Conservation (phyloP, 805 yeast species). For the Ogataea methylovora region DNA sequence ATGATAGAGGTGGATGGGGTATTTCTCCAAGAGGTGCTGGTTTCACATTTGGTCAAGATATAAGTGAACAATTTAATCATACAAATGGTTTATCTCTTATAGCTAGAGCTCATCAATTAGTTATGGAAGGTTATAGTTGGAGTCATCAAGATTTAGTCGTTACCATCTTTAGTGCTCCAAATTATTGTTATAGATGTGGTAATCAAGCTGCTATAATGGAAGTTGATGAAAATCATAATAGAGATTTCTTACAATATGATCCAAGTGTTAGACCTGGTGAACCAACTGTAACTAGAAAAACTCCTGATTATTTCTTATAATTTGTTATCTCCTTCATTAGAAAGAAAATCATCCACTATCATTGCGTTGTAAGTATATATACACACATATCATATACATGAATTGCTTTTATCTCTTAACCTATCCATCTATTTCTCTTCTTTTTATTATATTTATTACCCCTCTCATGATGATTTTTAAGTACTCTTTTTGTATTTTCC, state of each 20-base stretch:
- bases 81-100: constrained; percentile 76
- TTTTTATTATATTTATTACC: neutral
- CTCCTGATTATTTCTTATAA: constrained; percentile 92
- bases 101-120: constrained; percentile 94
- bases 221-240: constrained; percentile 88
- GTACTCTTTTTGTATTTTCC: constrained; percentile 1
- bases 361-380: neutral
- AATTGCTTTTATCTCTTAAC: neutral
- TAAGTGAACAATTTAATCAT: constrained; percentile 88
- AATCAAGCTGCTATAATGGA: constrained; percentile 98
- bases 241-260: constrained; percentile 91
- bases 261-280: constrained; percentile 97
- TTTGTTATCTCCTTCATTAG: neutral
- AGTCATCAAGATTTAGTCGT: constrained; percentile 91
- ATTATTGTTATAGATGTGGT: constrained; percentile 96
- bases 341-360: too few species aligned
- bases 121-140: constrained; percentile 97
- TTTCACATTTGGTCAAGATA: constrained; percentile 95
- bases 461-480: neutral
- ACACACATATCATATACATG: neutral
- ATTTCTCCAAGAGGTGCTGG: constrained; percentile 98
- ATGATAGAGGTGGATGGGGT: constrained; percentile 97
- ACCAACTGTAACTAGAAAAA: constrained; percentile 93
- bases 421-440: neutral
- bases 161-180: constrained; percentile 92